Conservation (phyloP, 2,329 filamentous ascomycete species). For the Trichoderma hamatum region DNA sequence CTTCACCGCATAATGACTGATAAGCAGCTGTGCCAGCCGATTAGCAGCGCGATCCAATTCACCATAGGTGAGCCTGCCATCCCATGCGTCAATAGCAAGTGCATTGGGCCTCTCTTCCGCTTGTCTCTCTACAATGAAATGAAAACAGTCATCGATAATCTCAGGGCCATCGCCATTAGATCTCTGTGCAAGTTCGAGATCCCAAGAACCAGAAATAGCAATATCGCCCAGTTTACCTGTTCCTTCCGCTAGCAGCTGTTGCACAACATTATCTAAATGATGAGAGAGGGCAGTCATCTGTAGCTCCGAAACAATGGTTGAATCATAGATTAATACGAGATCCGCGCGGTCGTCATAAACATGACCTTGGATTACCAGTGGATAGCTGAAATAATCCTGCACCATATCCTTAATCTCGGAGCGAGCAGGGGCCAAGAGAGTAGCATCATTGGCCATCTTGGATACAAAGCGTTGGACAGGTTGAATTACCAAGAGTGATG, state of each 20-base stretch:
- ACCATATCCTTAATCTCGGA: slow-evolving; percentile 4
- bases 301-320: neutral
- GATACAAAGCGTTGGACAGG: slow-evolving; percentile 15
- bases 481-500: slow-evolving; percentile 36
- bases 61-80: slow-evolving; percentile 30
- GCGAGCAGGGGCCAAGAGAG: neutral
- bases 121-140: slow-evolving; percentile 20
- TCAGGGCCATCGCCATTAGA: slow-evolving; percentile 11
- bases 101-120: neutral
- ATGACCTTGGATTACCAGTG: slow-evolving; percentile 20
- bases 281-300: slow-evolving; percentile 10
- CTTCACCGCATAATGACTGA: neutral
- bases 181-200: slow-evolving; percentile 13
- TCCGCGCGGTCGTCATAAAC: slow-evolving; percentile 15
- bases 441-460: neutral
- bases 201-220: neutral
- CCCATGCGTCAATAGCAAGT: slow-evolving; percentile 31
- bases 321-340: slow-evolving; percentile 23
- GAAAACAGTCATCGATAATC: slow-evolving; percentile 21
- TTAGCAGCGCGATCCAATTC: slow-evolving; percentile 28
- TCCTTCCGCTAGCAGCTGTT: neutral
- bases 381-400: slow-evolving; percentile 24
- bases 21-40: slow-evolving; percentile 27
- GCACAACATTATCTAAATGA: slow-evolving; percentile 12
- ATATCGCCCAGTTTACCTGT: neutral